Evolutionary conservation across 2,329 filamentous ascomycete genomes (phyloP), one percentile per base, ranked within the genome.

Genomic region (Metarhizium anisopliae): DNA sequence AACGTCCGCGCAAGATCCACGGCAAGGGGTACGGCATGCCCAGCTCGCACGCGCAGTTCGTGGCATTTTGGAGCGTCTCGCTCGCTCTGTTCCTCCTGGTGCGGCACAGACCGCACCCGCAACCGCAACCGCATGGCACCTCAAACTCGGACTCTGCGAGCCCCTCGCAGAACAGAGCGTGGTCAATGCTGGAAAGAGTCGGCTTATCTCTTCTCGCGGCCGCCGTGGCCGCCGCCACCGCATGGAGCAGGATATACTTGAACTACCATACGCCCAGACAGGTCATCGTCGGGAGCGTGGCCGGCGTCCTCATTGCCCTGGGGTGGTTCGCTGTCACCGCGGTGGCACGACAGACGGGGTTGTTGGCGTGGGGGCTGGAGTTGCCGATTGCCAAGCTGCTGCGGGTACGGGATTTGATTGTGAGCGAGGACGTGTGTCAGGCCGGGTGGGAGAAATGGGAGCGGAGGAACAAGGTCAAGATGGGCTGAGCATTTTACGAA

Each of bases 11-110:
- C 59, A 87, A 87, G 83, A 86, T 77, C 79, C 85, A 92, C 66
- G 92, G 90, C 55, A 95, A 95, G 71, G 94, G 94, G 60, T 99
- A 99, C 68, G 95, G 94, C 64, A 99, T 99, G 95, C 94, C 94
- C 54, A 80, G 76, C 49, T 96, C 92, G 42, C 94, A 99, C 73
- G 89, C 94, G 8, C 94, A 99, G 74, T 99, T 96, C 69, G 88
- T 93, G 59, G 82, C 87, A 55, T 99, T 90, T 77, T 97, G 96
- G 80, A 87, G 90, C 56, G 75, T 95, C 56, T 94, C 89, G 59
- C 74, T 97, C 58, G 78, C 83, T 29, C 77, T 99, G 20, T 97
- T 97, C 75, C 79, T 99, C 49, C 79, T 96, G 50, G 76, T 92
- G 58, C 83, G 93, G 58, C 91, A 96, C 70, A 77, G 78, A 5